Evolutionary conservation across 345 rosid species (phyloP).

Genomic region (Eucalyptus lansdowneana): DNA sequence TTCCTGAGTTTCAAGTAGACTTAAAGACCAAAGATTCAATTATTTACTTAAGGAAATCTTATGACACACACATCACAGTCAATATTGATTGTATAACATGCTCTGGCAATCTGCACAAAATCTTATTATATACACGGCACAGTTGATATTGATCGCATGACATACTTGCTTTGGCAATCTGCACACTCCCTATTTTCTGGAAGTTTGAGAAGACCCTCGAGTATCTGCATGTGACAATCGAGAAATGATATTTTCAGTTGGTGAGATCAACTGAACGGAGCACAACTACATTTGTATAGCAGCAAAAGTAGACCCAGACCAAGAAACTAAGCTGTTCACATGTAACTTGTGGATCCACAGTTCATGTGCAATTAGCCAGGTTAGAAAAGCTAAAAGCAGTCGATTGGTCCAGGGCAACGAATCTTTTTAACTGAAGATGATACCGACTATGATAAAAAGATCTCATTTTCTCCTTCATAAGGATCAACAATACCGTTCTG

Average conservation of each 20-base stretch:
- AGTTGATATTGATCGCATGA: not conserved
- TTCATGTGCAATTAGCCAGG: not conserved
- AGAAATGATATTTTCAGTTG: not conserved
- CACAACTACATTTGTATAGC: not conserved
- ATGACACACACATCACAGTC: not conserved
- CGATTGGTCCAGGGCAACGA: not conserved
- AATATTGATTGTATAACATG: not conserved
- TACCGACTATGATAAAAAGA: not conserved
- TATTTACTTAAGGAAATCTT: not conserved
- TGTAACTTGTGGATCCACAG: not conserved
- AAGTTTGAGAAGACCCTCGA: slow-evolving; percentile 41
- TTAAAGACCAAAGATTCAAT: not conserved
- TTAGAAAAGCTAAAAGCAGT: not conserved
- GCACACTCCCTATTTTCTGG: slow-evolving; percentile 52
- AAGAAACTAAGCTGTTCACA: not conserved
- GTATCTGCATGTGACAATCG: slow-evolving; percentile 16
- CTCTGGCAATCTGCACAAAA: slow-evolving; percentile 36
- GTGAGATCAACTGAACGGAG: not conserved
- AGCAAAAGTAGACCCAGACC: not conserved
- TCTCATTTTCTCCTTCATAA: not conserved
- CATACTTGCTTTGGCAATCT: slow-evolving; percentile 40
- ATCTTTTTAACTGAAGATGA: not conserved
- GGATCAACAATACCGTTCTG: not conserved
- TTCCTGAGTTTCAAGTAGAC: not conserved
- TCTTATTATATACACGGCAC: not conserved